Evolutionary conservation across 208 protist genomes (phyloP).

Genomic region (Leishmania lainsoni): DNA sequence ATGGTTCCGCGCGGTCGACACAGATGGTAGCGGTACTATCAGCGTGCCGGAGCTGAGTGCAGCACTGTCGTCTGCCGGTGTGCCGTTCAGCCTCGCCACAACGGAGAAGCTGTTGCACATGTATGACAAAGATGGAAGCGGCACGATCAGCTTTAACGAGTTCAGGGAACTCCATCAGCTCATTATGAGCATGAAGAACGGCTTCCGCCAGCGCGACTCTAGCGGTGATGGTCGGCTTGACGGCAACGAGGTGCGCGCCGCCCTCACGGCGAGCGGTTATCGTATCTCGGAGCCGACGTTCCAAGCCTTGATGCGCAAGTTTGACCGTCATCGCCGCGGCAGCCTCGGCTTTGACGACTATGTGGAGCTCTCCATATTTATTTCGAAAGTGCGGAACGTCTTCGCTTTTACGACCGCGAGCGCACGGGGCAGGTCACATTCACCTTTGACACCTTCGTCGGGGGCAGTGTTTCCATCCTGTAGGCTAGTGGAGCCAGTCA

Average conservation of each 20-base stretch:
- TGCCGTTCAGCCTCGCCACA: slow-evolving; percentile 69
- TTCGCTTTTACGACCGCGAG: slow-evolving; percentile 80
- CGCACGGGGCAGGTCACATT: slow-evolving; percentile 72
- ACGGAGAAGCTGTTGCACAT: slow-evolving; percentile 82
- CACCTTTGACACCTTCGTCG: slow-evolving; percentile 75
- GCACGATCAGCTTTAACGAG: slow-evolving; percentile 69
- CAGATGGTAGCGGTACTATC: slow-evolving; percentile 69
- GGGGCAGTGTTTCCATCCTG: slow-evolving; percentile 55
- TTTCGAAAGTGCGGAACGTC: slow-evolving; percentile 69
- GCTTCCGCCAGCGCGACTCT: slow-evolving; percentile 67
- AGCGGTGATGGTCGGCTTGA: slow-evolving; percentile 62
- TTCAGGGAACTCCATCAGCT: slow-evolving; percentile 81
- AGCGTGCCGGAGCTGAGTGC: slow-evolving; percentile 74
- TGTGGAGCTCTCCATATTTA: slow-evolving; percentile 88
- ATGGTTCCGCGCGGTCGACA: slow-evolving; percentile 86
- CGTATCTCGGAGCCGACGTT: slow-evolving; percentile 72
- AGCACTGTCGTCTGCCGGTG: slow-evolving; percentile 62
- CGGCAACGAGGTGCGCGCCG: slow-evolving; percentile 70
- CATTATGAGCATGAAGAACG: slow-evolving; percentile 71
- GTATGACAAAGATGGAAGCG: slow-evolving; percentile 77
- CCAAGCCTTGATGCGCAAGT: slow-evolving; percentile 85
- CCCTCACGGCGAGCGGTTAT: slow-evolving; percentile 55
- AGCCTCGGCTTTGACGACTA: slow-evolving; percentile 88
- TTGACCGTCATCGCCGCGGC: slow-evolving; percentile 76
- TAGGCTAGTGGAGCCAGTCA: slow-evolving; percentile 14